phyloP scores from a whole-genome alignment of 768 basidiomycete species.

The Kondoa malvinella region DNA sequence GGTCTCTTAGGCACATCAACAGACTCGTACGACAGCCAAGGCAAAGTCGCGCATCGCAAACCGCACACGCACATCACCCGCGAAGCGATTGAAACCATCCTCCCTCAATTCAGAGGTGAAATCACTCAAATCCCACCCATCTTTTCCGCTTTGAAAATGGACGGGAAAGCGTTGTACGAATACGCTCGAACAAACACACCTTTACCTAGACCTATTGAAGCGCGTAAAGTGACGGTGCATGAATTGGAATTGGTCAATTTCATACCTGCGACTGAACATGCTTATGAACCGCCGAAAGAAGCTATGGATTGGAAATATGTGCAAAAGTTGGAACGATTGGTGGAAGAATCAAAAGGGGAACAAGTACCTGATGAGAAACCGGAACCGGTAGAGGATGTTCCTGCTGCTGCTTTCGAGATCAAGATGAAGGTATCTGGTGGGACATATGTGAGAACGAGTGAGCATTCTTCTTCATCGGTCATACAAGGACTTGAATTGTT shows the following conservation, averaged over 20 bases:
- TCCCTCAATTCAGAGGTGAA: slow-evolving; percentile 63
- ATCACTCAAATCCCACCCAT: slow-evolving; percentile 85
- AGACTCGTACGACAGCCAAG: slow-evolving; percentile 83
- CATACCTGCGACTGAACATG: slow-evolving; percentile 49
- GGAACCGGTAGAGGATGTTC: background rate
- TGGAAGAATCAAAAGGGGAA: slow-evolving; percentile 16
- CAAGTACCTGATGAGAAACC: background rate
- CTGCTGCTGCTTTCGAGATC: slow-evolving; percentile 64
- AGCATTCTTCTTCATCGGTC: background rate
- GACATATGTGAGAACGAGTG: slow-evolving; percentile 61
- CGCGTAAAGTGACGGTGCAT: slow-evolving; percentile 64
- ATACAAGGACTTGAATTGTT: background rate
- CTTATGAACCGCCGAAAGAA: slow-evolving; percentile 58
- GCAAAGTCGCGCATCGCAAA: slow-evolving; percentile 59
- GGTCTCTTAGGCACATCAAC: slow-evolving; percentile 87
- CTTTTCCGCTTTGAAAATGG: slow-evolving; percentile 97
- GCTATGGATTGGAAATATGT: slow-evolving; percentile 53
- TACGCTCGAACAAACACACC: slow-evolving; percentile 83
- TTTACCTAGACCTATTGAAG: slow-evolving; percentile 82
- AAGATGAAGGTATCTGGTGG: slow-evolving; percentile 89
- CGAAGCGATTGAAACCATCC: slow-evolving; percentile 50
- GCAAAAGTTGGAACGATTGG: slow-evolving; percentile 43
- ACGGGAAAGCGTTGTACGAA: slow-evolving; percentile 84
- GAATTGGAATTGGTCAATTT: slow-evolving; percentile 62
- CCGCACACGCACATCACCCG: slow-evolving; percentile 51